phyloP scores from a whole-genome alignment of 495 filamentous ascomycete genomes.

The Penicillium tannophilum region DNA sequence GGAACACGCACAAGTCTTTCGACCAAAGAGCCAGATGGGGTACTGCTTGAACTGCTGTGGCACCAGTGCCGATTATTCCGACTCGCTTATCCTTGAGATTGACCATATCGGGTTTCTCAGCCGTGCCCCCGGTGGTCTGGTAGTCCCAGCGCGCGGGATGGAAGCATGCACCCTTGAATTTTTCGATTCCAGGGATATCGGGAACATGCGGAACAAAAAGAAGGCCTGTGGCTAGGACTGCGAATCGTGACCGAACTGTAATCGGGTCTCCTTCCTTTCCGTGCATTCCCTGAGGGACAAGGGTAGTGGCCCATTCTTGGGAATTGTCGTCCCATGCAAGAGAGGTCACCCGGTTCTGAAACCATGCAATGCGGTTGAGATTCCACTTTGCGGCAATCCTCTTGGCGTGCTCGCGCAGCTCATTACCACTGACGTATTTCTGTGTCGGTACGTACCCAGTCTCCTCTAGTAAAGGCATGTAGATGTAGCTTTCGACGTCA shows the following conservation, averaged over 20 bases:
- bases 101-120: slow-evolving; percentile 39
- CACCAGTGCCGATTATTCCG: slow-evolving; percentile 52
- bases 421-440: slow-evolving; percentile 26
- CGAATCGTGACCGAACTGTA: slow-evolving; percentile 15
- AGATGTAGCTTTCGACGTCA: slow-evolving; percentile 35
- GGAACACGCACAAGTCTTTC: slow-evolving; percentile 44
- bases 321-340: slow-evolving; percentile 15
- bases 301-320: background rate
- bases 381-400: slow-evolving; percentile 39
- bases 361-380: slow-evolving; percentile 48
- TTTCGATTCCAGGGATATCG: slow-evolving; percentile 14
- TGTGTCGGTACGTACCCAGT: slow-evolving; percentile 56
- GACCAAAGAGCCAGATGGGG: slow-evolving; percentile 36
- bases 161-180: slow-evolving; percentile 32
- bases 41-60: slow-evolving; percentile 47
- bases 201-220: slow-evolving; percentile 32
- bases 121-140: slow-evolving; percentile 52
- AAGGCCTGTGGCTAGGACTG: slow-evolving; percentile 22
- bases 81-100: slow-evolving; percentile 45
- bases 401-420: slow-evolving; percentile 29
- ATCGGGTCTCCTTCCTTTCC: background rate
- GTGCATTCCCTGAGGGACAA: background rate
- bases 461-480: slow-evolving; percentile 60
- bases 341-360: slow-evolving; percentile 21
- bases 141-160: slow-evolving; percentile 50